Evolutionary conservation across 257 asterid genomes (phyloP).

Genomic region (Avicennia marina): DNA sequence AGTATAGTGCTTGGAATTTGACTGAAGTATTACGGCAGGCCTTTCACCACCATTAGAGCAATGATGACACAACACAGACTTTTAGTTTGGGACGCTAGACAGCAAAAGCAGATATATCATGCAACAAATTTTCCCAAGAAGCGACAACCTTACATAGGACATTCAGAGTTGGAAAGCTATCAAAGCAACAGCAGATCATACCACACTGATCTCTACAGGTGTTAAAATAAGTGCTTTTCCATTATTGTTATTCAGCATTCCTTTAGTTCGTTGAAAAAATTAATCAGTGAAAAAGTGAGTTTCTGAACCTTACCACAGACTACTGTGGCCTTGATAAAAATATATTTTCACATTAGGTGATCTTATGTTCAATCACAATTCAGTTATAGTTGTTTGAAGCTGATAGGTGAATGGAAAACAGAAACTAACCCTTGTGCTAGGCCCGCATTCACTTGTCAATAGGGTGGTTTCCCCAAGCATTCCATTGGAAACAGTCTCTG

Average conservation of each 20-base stretch:
- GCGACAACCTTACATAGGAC: neutral
- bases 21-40: neutral
- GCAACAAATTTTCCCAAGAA: neutral
- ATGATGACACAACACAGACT: neutral
- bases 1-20: neutral
- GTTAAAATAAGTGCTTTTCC: neutral
- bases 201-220: neutral
- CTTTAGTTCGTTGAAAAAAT: neutral
- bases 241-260: neutral
- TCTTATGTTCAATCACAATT: slow-evolving; percentile 1
- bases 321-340: neutral
- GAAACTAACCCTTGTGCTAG: slow-evolving; percentile 48
- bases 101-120: neutral
- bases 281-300: neutral
- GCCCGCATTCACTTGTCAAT: slow-evolving; percentile 54
- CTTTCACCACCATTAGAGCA: neutral
- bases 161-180: neutral
- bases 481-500: slow-evolving; percentile 48
- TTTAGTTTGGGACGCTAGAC: neutral
- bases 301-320: neutral
- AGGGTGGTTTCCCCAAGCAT: slow-evolving; percentile 43
- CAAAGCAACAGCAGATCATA: neutral
- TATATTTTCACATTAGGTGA: neutral
- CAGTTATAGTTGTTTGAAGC: neutral
- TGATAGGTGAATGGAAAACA: slow-evolving; percentile 11